These are phyloP conservation scores for Sanguinoderma infundibulare DNA, from an alignment of 1,284 basidiomycete genomes.

Conservation along the genomic window DNA sequence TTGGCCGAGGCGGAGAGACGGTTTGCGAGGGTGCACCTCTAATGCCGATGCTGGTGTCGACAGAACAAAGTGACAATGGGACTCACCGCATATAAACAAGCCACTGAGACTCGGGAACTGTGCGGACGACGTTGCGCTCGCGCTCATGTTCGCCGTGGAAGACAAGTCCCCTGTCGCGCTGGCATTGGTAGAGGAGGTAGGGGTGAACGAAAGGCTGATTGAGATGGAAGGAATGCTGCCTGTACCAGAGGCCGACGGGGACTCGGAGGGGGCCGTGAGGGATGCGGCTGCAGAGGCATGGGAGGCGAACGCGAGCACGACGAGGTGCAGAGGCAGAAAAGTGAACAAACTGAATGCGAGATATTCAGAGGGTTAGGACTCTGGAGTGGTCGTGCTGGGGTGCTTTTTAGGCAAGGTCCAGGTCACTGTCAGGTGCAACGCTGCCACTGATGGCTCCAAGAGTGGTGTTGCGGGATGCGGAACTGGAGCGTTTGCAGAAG, in stretches of 20 bases:
- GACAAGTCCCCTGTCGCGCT: slow-evolving; percentile 1
- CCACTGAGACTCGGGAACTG: slow-evolving; percentile 35
- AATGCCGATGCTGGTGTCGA: background rate
- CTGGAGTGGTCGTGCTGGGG: background rate
- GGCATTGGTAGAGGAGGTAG: slow-evolving; percentile 1
- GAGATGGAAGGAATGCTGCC: slow-evolving; percentile 2
- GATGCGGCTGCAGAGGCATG: slow-evolving; percentile 13
- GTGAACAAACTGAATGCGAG: background rate
- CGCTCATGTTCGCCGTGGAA: slow-evolving; percentile 7
- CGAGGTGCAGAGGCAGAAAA: background rate
- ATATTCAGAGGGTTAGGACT: background rate
- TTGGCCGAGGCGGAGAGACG: slow-evolving; percentile 27
- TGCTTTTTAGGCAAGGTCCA: background rate
- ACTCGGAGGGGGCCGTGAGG: slow-evolving; percentile 18
- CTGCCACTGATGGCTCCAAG: background rate
- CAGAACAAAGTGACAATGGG: background rate
- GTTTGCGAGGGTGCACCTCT: slow-evolving; percentile 40
- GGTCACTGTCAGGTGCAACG: too few relatives aligned
- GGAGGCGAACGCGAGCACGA: slow-evolving; percentile 2
- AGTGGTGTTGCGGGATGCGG: background rate
- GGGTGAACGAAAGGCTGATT: slow-evolving; percentile 12
- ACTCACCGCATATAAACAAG: slow-evolving; percentile 35
- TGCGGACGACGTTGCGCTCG: slow-evolving; percentile 32
- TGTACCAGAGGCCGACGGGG: too few relatives aligned
- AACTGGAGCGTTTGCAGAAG: background rate